phyloP scores from a whole-genome alignment of 768 basidiomycete genomes.

The Amanita fuliginea region DNA sequence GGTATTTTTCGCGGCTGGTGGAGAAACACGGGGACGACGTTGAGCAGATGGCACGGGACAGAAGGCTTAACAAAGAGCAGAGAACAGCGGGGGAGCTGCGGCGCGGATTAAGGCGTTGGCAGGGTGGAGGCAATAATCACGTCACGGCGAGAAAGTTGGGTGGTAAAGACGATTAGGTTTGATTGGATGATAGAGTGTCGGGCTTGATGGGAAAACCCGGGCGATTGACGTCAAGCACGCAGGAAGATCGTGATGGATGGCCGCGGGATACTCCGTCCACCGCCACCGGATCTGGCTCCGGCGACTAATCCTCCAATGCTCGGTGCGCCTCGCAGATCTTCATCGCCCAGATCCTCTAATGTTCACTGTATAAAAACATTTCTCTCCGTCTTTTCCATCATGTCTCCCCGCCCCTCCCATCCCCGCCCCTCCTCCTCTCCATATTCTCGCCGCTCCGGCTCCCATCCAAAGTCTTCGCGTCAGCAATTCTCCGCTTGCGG shows the following conservation, averaged over 20 bases:
- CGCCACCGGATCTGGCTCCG: constrained; percentile 23
- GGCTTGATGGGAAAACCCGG: constrained; percentile 1
- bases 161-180: constrained; percentile 23
- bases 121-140: constrained; percentile 2
- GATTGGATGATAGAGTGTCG: constrained; percentile 1
- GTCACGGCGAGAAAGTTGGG: constrained; percentile 15
- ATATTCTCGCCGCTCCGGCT: constrained; percentile 38
- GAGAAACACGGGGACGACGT: constrained; percentile 62
- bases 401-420: constrained; percentile 45
- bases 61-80: constrained; percentile 73
- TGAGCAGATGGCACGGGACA: constrained; percentile 69
- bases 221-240: constrained; percentile 8
- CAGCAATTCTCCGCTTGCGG: constrained; percentile 93
- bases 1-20: constrained; percentile 57
- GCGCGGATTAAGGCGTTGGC: constrained; percentile 38
- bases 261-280: constrained; percentile 10
- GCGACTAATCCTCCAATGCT: constrained; percentile 26
- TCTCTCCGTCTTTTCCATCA: constrained; percentile 19
- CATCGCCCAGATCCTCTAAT: constrained; percentile 30
- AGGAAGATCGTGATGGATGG: constrained; percentile 4
- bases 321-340: constrained; percentile 25
- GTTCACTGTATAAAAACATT: constrained; percentile 11
- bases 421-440: constrained; percentile 23
- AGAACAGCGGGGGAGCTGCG: constrained; percentile 71
- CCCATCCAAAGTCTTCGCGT: constrained; percentile 65